These are phyloP conservation scores for Coemansia sp. DNA, from an alignment of 192 early-diverging fungal genomes.

Conservation along the genomic window DNA sequence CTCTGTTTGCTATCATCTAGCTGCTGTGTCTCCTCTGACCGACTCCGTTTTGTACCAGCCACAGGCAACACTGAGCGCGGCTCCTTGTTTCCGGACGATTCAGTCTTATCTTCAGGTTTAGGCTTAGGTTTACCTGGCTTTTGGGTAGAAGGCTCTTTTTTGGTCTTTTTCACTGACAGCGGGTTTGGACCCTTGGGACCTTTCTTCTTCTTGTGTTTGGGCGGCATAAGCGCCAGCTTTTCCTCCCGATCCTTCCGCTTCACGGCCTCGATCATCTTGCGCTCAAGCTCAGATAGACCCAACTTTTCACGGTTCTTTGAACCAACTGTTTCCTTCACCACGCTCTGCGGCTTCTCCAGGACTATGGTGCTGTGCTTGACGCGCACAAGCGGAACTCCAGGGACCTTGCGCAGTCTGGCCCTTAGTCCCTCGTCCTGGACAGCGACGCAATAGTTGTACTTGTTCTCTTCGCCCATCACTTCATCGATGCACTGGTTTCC, in stretches of 20 bases:
- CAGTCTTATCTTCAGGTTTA: background rate
- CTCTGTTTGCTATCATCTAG: background rate
- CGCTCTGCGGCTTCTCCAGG: constrained; percentile 72
- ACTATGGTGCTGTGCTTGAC: constrained; percentile 75
- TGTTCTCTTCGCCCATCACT: constrained; percentile 75
- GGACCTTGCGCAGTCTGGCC: constrained; percentile 60
- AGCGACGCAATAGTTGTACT: constrained; percentile 84
- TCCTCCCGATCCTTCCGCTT: constrained; percentile 43
- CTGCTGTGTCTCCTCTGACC: constrained; percentile 5
- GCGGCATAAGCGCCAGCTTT: constrained; percentile 12
- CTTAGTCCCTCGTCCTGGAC: constrained; percentile 75
- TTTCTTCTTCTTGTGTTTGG: constrained; percentile 59
- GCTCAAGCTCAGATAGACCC: constrained; percentile 56
- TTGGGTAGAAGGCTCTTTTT: constrained; percentile 11
- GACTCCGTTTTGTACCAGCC: constrained; percentile 14
- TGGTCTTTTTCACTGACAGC: constrained; percentile 78
- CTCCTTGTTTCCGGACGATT: background rate
- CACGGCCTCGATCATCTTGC: constrained; percentile 55
- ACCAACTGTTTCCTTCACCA: constrained; percentile 48
- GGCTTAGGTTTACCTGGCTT: background rate
- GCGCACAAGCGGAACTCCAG: constrained; percentile 87
- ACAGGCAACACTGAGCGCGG: background rate
- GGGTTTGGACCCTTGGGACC: constrained; percentile 85
- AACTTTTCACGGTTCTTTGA: constrained; percentile 51
- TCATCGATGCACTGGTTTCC: constrained; percentile 66